Evolutionary conservation across 75 land plant species (phyloP).

Genomic region (Selaginella moellendorffii): DNA sequence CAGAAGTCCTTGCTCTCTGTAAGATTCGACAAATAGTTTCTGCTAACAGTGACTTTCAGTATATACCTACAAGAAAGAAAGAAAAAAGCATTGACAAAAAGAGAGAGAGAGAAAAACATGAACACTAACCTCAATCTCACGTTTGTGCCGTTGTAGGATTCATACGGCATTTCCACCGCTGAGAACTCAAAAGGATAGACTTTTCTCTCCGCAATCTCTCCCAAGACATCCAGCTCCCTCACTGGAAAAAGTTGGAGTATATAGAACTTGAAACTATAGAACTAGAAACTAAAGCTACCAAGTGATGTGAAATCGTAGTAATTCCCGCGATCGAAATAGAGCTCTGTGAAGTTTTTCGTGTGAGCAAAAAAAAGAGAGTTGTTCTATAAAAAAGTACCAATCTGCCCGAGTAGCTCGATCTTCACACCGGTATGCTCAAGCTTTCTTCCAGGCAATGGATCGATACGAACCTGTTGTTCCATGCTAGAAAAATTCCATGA

Average conservation of each 20-base stretch:
- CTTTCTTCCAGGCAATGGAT: constrained; percentile 74
- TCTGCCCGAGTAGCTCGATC: constrained; percentile 92
- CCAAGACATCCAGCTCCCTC: constrained; percentile 94
- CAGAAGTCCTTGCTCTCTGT: constrained; percentile 79
- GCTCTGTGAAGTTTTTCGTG: constrained; percentile 43
- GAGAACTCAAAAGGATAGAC: constrained; percentile 95
- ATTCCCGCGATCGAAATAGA: constrained; percentile 86
- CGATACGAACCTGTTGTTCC: constrained; percentile 46
- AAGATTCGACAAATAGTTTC: constrained; percentile 47
- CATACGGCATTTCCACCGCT: constrained; percentile 33
- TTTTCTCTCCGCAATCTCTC: constrained; percentile 79
- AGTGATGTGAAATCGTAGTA: constrained; percentile 95
- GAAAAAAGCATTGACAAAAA: neutral
- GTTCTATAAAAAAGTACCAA: constrained; percentile 33
- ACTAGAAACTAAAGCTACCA: constrained; percentile 28
- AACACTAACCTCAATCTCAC: neutral
- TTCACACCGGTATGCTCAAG: constrained; percentile 87
- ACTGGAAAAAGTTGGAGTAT: constrained; percentile 38
- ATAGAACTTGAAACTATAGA: neutral
- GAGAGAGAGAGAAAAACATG: neutral
- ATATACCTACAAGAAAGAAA: neutral
- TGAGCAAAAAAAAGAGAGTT: neutral
- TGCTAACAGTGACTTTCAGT: neutral
- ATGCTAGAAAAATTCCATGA: neutral
- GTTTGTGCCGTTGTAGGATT: constrained; percentile 8